phyloP scores from a whole-genome alignment of 768 basidiomycete genomes.

The Phlebiopsis flavidoalba region DNA sequence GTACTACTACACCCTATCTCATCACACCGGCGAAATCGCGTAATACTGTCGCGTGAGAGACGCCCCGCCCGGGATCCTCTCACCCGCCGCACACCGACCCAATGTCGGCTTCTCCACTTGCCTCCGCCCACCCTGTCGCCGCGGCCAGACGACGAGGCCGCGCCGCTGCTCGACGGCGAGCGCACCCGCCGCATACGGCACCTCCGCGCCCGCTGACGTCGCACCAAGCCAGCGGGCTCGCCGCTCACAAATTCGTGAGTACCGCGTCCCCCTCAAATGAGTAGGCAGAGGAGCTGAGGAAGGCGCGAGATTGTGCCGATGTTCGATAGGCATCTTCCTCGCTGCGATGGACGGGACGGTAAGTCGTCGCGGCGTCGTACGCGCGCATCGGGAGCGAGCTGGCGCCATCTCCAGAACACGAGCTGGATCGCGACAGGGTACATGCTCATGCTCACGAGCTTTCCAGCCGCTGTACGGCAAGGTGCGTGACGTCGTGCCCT shows the following conservation, averaged over 20 bases:
- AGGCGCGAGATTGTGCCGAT: slow-evolving; percentile 25
- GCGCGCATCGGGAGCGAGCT: slow-evolving; percentile 40
- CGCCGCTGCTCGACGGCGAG: background rate
- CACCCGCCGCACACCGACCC: background rate
- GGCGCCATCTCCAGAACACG: slow-evolving; percentile 55
- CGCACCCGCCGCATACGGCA: background rate
- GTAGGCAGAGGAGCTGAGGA: background rate
- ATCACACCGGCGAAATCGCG: no score
- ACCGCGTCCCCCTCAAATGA: background rate
- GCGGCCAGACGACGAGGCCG: background rate
- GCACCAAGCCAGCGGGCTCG: background rate
- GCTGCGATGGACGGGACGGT: slow-evolving; percentile 29
- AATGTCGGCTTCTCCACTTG: background rate
- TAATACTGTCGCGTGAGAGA: background rate
- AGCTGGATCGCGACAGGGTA: slow-evolving; percentile 67
- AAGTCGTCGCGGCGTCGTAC: slow-evolving; percentile 29
- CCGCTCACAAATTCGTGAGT: slow-evolving; percentile 1
- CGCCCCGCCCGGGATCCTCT: background rate
- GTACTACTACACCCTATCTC: no score
- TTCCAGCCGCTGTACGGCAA: slow-evolving; percentile 68
- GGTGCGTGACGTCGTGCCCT: no score
- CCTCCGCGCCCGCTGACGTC: background rate
- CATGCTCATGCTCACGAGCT: slow-evolving; percentile 53
- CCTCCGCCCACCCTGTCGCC: background rate
- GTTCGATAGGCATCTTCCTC: slow-evolving; percentile 27